Base-by-base conservation (phyloP, 768 basidiomycete species). In the Amanita fuliginea region DNA sequence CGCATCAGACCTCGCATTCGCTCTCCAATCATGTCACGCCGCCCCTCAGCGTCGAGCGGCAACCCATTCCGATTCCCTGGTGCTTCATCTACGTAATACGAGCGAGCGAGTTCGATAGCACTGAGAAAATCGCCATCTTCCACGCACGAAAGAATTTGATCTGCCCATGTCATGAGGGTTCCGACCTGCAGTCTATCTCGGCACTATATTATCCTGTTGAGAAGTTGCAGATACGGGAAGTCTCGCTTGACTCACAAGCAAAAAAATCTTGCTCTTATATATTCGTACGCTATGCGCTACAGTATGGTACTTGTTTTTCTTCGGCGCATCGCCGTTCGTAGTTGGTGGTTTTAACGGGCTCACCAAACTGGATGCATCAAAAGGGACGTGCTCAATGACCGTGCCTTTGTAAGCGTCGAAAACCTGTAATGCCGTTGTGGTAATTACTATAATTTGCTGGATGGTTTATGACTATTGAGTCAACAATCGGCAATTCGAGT, bases 141-240 rank as follows among this genome's bases (percentile, higher is more conserved):
- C 22, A 98, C 92, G 41, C 83, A 77, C 0, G 79, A 73, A 39
- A 99, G 69, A 19, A 98, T 83, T 39, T 85, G 81, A 62, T 99
- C 96, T 4, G 95, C 91, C 96, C 96, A 99, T 1, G 91, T 90
- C 26, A 93, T 69, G 18, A 98, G 70, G 2, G 86, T 88, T 22
- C 92, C 96, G 2, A 86, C 91, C 60, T 77, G 74, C 1, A 97
- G 54, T 42, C 77, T 77, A 49, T 81, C 71, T 46, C 73, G 72
- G 42, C 78, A 76, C 90, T 87, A 55, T n/a, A 46, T 28, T n/a
- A n/a, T 18, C 44, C 4, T 10, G 16, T 46, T 41, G 18, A 28
- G 42, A 32, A 21, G 28, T 41, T n/a, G 41, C 11, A 26, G 13
- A 32, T 6, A 6, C 13, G 0, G 10, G 4, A 33, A 14, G 24